Evolutionary conservation across 352 stramenopile genomes (phyloP).

Genomic region (Globisporangium echinulatum): DNA sequence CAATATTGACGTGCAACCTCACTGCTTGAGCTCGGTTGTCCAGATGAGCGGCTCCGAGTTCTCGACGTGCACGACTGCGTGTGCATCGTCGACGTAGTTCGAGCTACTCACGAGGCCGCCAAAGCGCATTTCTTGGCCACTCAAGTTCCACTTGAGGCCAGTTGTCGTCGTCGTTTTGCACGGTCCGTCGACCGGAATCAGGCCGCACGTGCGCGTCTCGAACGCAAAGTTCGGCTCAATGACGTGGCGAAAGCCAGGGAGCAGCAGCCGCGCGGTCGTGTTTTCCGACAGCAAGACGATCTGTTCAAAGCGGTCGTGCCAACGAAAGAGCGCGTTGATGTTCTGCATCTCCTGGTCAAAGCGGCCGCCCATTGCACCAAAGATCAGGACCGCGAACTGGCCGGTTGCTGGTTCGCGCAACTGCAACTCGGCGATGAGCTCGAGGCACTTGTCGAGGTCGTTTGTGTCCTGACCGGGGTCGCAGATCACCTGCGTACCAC

Average conservation of each 20-base stretch:
- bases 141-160: constrained; percentile 89
- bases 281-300: constrained; percentile 88
- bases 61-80: constrained; percentile 50
- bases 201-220: constrained; percentile 90
- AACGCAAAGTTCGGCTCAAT: constrained; percentile 84
- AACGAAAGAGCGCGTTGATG: constrained; percentile 91
- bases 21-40: constrained; percentile 79
- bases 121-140: constrained; percentile 58
- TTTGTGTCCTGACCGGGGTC: constrained; percentile 90
- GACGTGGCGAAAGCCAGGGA: constrained; percentile 43
- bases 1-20: constrained; percentile 1
- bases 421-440: constrained; percentile 49
- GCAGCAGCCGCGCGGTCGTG: constrained; percentile 84
- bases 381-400: constrained; percentile 80
- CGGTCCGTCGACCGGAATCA: constrained; percentile 87
- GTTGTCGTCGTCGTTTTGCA: constrained; percentile 80
- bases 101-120: constrained; percentile 81
- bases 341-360: constrained; percentile 98
- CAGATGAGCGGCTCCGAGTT: constrained; percentile 83
- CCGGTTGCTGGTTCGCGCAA: constrained; percentile 9
- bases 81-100: constrained; percentile 55
- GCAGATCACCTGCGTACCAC: constrained; percentile 55
- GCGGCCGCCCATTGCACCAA: constrained; percentile 93
- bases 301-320: constrained; percentile 68
- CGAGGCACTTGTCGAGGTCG: constrained; percentile 92